A percentile compares a stretch with the other conserved stretches of the same genome.
These are phyloP conservation scores for Pichia sp. DNA, from an alignment of 1,139 yeast genomes.

Conservation along the genomic window DNA sequence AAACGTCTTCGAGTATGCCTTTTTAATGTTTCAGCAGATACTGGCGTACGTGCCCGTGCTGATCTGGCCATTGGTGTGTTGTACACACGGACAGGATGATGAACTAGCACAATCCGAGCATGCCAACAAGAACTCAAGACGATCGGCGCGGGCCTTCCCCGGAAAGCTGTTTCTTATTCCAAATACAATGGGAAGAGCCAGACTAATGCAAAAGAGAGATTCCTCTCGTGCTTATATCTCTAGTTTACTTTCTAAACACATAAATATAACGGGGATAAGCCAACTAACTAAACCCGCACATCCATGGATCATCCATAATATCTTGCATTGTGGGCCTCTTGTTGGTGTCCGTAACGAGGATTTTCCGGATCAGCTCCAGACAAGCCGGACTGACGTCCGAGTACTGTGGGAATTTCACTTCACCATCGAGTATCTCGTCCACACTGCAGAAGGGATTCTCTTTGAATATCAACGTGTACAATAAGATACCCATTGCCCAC, in stretches of 20 bases:
- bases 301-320: constrained; percentile 67
- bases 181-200: no score
- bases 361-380: constrained; percentile 54
- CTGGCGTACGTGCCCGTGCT: no score
- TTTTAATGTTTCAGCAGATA: no score
- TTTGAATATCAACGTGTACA: constrained; percentile 86
- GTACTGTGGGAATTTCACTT: constrained; percentile 60
- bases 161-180: no score
- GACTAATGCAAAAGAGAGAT: no score
- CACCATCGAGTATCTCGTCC: constrained; percentile 92
- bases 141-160: not conserved
- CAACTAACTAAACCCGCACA: constrained; percentile 29
- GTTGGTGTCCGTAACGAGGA: constrained; percentile 60
- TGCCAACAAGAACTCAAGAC: no score
- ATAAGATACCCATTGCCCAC: constrained; percentile 91
- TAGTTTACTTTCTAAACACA: not conserved
- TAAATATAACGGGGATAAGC: not conserved
- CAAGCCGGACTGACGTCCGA: constrained; percentile 63
- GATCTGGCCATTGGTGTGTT: not conserved
- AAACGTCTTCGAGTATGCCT: not conserved
- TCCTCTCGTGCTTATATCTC: not conserved
- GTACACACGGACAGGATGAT: not conserved
- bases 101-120: no score
- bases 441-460: constrained; percentile 95
- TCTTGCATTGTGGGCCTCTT: constrained; percentile 71